Conservation (phyloP, 2,329 filamentous ascomycete species). For the Zymoseptoria tritici region DNA sequence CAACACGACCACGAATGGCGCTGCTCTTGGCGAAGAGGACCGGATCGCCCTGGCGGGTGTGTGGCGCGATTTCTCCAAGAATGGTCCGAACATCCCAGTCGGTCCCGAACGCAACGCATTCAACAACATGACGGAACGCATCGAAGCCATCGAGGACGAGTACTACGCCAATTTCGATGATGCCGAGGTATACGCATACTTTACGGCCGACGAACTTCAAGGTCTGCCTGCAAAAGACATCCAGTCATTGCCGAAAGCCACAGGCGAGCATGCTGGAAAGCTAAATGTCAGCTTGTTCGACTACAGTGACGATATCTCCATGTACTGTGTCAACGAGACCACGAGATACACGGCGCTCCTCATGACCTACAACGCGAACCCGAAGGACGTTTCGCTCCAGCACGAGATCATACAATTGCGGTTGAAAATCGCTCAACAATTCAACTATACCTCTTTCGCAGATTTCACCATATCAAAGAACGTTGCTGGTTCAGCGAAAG, state of each 20-base stretch:
- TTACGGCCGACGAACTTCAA: slow-evolving; percentile 61
- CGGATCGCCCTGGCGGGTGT: slow-evolving; percentile 64
- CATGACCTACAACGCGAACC: background rate
- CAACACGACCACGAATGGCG: slow-evolving; percentile 27
- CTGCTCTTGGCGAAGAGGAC: slow-evolving; percentile 58
- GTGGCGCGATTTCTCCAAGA: slow-evolving; percentile 63
- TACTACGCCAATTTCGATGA: slow-evolving; percentile 65
- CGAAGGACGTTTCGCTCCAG: slow-evolving; percentile 1
- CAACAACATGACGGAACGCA: slow-evolving; percentile 72
- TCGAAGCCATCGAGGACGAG: slow-evolving; percentile 59
- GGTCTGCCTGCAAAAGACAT: slow-evolving; percentile 67
- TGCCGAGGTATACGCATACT: slow-evolving; percentile 67
- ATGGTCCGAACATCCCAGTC: slow-evolving; percentile 61
- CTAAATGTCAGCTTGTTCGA: slow-evolving; percentile 38
- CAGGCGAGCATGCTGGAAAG: slow-evolving; percentile 61
- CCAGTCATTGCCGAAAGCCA: slow-evolving; percentile 58
- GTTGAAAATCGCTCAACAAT: background rate
- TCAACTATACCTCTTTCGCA: slow-evolving; percentile 1
- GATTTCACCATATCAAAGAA: background rate
- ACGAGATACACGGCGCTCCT: background rate
- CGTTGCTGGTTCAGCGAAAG: slow-evolving; percentile 1
- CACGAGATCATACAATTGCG: background rate
- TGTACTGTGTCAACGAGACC: background rate
- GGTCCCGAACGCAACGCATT: slow-evolving; percentile 65
- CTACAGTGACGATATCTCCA: background rate